Conservation (phyloP, 192 early-diverging fungal genomes). For the Umbelopsis vinacea region DNA sequence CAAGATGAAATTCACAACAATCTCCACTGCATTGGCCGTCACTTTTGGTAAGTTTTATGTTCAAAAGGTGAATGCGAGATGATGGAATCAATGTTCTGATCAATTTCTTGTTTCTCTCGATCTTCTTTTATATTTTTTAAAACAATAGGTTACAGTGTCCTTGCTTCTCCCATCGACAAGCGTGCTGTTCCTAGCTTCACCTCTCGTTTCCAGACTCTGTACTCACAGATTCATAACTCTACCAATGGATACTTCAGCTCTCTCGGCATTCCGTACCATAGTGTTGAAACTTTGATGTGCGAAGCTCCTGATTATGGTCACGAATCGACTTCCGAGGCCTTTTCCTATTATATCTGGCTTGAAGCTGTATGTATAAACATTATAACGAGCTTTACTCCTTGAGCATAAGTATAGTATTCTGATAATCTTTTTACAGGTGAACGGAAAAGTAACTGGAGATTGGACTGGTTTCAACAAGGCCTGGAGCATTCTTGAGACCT, state of each 20-base stretch:
- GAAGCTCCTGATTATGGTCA: conserved; percentile 1
- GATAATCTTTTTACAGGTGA: neutral
- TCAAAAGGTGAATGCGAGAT: neutral
- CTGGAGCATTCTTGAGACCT: neutral
- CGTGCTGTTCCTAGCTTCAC: neutral
- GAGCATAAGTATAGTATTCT: neutral
- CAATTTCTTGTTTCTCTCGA: neutral
- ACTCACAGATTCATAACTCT: neutral
- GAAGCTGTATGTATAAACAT: neutral
- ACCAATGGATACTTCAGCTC: conserved; percentile 5
- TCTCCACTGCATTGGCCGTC: neutral
- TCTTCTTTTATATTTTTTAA: neutral
- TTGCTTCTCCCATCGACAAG: neutral
- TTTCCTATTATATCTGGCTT: conserved; percentile 5
- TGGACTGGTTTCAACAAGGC: neutral
- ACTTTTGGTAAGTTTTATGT: neutral
- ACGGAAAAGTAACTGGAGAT: conserved; percentile 3
- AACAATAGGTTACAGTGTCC: neutral
- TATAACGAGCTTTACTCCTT: neutral
- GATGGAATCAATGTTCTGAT: neutral
- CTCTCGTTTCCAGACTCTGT: conserved; percentile 8
- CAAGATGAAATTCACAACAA: neutral
- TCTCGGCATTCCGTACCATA: neutral
- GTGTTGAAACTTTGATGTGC: conserved; percentile 3
- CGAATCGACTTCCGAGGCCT: neutral